Percentiles rank a stretch among this genome's conserved stretches.
These are phyloP conservation scores for Populus tomentosa DNA, from an alignment of 441 rosid species.

Conservation along the genomic window DNA sequence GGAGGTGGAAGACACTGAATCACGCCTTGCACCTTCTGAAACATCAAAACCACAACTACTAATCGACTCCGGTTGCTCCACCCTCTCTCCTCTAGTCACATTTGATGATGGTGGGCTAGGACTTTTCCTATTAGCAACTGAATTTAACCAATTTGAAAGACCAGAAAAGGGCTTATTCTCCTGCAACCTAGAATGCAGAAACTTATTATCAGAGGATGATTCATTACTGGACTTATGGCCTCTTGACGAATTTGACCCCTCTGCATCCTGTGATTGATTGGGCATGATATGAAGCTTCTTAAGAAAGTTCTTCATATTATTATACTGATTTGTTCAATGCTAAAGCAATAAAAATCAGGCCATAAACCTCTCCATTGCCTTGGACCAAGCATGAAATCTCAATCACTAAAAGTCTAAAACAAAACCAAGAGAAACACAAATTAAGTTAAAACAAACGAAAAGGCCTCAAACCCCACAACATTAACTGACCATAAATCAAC, in stretches of 20 bases:
- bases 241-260: slow-evolving; percentile 60
- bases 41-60: slow-evolving; percentile 37
- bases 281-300: slow-evolving; percentile 78
- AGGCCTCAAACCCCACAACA: slow-evolving; percentile 7
- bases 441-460: slow-evolving; percentile 20
- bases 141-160: slow-evolving; percentile 79
- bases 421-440: slow-evolving; percentile 1
- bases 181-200: slow-evolving; percentile 31
- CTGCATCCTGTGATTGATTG: slow-evolving; percentile 58
- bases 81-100: slow-evolving; percentile 37
- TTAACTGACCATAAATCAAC: slow-evolving; percentile 18
- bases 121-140: slow-evolving; percentile 60
- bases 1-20: slow-evolving; percentile 47
- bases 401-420: slow-evolving; percentile 9
- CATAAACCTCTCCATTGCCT: slow-evolving; percentile 70
- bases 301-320: slow-evolving; percentile 79
- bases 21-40: slow-evolving; percentile 45
- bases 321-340: slow-evolving; percentile 36
- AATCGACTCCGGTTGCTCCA: slow-evolving; percentile 43
- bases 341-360: slow-evolving; percentile 53
- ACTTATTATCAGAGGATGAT: slow-evolving; percentile 34
- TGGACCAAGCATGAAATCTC: slow-evolving; percentile 56
- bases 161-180: slow-evolving; percentile 66
- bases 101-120: slow-evolving; percentile 72
- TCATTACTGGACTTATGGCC: slow-evolving; percentile 40